phyloP scores from a whole-genome alignment of 352 stramenopile genomes.

The Phytopythium ostracodes region DNA sequence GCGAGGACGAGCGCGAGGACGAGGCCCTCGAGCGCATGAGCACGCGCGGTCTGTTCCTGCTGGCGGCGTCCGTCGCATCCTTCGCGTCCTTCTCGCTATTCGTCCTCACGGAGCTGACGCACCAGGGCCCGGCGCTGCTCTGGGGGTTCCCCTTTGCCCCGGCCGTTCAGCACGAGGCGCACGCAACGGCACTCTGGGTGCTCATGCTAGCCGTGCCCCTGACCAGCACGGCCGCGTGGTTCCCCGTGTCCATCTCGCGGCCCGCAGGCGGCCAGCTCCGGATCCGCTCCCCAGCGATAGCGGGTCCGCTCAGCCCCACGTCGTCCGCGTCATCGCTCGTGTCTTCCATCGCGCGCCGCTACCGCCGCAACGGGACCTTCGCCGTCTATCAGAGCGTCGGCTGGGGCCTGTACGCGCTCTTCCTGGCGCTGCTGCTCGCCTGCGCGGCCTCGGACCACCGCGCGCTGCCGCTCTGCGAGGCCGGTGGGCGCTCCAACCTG shows the following conservation, averaged over 20 bases:
- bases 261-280: constrained; percentile 16
- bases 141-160: constrained; percentile 25
- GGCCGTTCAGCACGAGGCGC: constrained; percentile 31
- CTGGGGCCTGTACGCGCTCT: constrained; percentile 55
- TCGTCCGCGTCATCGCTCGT: constrained; percentile 23
- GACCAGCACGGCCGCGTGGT: constrained; percentile 58
- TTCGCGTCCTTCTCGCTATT: constrained; percentile 69
- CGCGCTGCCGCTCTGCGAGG: constrained; percentile 32
- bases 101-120: constrained; percentile 45
- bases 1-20: not conserved
- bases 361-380: constrained; percentile 54
- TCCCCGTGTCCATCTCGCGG: constrained; percentile 47
- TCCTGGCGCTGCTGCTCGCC: constrained; percentile 36
- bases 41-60: constrained; percentile 46
- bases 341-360: constrained; percentile 19
- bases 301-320: constrained; percentile 7
- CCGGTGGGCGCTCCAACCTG: constrained; percentile 46
- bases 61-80: constrained; percentile 43
- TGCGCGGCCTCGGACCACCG: constrained; percentile 19
- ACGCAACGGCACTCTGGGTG: constrained; percentile 34
- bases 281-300: constrained; percentile 26
- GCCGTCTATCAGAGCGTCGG: constrained; percentile 61
- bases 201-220: constrained; percentile 43
- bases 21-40: constrained; percentile 33
- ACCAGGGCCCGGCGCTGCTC: constrained; percentile 24